Base-by-base conservation (phyloP, 2,329 filamentous ascomycete species). In the Apiospora saccharicola region DNA sequence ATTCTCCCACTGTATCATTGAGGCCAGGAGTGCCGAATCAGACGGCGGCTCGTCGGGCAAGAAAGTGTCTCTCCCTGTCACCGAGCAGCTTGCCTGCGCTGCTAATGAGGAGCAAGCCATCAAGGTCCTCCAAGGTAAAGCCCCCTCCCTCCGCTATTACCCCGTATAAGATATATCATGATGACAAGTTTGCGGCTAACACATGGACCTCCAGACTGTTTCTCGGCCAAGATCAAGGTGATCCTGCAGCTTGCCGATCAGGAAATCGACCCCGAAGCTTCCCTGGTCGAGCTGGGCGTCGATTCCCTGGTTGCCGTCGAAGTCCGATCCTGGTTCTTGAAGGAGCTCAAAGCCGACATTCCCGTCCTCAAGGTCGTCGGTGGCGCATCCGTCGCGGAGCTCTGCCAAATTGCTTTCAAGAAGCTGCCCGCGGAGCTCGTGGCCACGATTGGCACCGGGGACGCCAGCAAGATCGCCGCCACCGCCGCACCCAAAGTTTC, bases 251-350 rank as follows among this genome's bases (percentile, higher is more conserved):
- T 46, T 16, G 71, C 68, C 7, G 72, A 73, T 12, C 68, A 57
- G 67, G 67, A 70, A 12, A 72, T 72, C 19, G 70, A 64, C 16
- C 57, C 71, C 67, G 68, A 67, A 19, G 71, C 71, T 8, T 68
- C 70, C n/a, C 43, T 76, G 6, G 71, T 73, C 12, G 77, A 80
- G 6, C 71, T 80, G 2, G 80, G 79, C 0, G 73, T 81, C 10
- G 81, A 82, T 70, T 79, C 79, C 0, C 72, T 83, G 12, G 73
- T 81, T 0, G 80, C 80, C n/a, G 79, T 81, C 3, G 78, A 79
- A 79, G 82, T 85, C 2, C 83, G 86, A 0, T 78, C 83, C 2
- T 89, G 87, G 87, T 85, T 88, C 72, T 51, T 83, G n/a, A 85
- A 86, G 70, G 79, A 85, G 49, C 67, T 87, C 0, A 73, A 83